phyloP scores from a whole-genome alignment of 139 green algal species.

The Tetradesmus lagerheimii region DNA sequence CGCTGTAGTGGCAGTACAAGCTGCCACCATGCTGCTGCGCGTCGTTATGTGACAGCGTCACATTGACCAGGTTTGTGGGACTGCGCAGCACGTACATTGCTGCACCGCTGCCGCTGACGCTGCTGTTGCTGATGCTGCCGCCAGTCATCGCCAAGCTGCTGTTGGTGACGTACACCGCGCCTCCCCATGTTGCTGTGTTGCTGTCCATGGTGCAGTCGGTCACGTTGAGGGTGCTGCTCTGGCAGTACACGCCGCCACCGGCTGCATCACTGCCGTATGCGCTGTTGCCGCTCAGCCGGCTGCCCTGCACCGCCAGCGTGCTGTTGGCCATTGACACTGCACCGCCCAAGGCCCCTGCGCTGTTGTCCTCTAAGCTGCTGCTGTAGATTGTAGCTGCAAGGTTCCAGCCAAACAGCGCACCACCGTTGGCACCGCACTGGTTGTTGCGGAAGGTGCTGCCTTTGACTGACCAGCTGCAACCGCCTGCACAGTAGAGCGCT shows the following conservation, averaged over 20 bases:
- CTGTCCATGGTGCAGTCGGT: neutral
- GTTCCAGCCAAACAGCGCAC: slow-evolving; percentile 47
- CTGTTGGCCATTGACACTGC: slow-evolving; percentile 43
- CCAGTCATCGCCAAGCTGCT: slow-evolving; percentile 20
- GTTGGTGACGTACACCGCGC: slow-evolving; percentile 45
- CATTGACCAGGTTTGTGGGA: neutral
- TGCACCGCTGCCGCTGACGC: slow-evolving; percentile 7
- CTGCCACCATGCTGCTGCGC: slow-evolving; percentile 36
- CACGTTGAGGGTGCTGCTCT: slow-evolving; percentile 16
- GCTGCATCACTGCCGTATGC: slow-evolving; percentile 39
- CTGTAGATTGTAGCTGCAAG: neutral
- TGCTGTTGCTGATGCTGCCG: slow-evolving; percentile 38
- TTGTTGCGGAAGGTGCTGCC: slow-evolving; percentile 22
- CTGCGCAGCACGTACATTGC: slow-evolving; percentile 38
- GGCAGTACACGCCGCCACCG: slow-evolving; percentile 42
- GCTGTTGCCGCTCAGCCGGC: slow-evolving; percentile 23
- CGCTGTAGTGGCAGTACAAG: slow-evolving; percentile 38
- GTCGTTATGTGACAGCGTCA: slow-evolving; percentile 28
- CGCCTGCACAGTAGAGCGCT: slow-evolving; percentile 43
- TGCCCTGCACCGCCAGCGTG: slow-evolving; percentile 16
- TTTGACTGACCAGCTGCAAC: slow-evolving; percentile 27
- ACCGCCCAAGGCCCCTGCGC: slow-evolving; percentile 32
- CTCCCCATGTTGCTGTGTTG: slow-evolving; percentile 44
- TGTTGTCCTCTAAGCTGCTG: slow-evolving; percentile 28
- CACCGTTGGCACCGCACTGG: slow-evolving; percentile 38